Conservation (phyloP, 1,139 yeast genomes). For the Hanseniaspora gamundiae region DNA sequence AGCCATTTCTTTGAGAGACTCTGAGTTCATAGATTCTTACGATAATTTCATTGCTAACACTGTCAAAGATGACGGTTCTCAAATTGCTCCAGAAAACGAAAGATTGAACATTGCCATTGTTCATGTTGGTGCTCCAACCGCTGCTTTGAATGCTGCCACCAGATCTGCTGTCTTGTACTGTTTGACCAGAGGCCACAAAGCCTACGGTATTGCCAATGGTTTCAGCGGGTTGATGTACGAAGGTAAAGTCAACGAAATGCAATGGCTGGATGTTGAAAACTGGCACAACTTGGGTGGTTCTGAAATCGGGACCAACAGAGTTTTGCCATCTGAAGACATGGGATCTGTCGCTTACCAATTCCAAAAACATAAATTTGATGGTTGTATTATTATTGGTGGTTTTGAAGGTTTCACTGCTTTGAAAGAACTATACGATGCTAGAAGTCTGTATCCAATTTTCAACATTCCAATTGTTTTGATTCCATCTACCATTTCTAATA, state of each 20-base stretch:
- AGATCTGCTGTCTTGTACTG: slow-evolving; percentile 66
- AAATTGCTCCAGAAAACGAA: slow-evolving; percentile 40
- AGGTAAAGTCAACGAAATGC: slow-evolving; percentile 48
- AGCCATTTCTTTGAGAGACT: slow-evolving; percentile 57
- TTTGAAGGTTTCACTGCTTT: slow-evolving; percentile 67
- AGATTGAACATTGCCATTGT: slow-evolving; percentile 58
- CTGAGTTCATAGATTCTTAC: slow-evolving; percentile 59
- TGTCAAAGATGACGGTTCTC: slow-evolving; percentile 44
- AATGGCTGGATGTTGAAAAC: slow-evolving; percentile 60
- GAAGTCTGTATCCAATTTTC: slow-evolving; percentile 54
- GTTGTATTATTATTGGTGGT: slow-evolving; percentile 66
- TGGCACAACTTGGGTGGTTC: slow-evolving; percentile 74
- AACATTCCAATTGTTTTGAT: slow-evolving; percentile 68
- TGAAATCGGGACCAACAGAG: slow-evolving; percentile 70
- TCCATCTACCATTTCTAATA: slow-evolving; percentile 76
- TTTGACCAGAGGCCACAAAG: slow-evolving; percentile 62
- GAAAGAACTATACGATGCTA: slow-evolving; percentile 52
- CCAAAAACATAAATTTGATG: slow-evolving; percentile 61
- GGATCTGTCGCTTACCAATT: slow-evolving; percentile 70
- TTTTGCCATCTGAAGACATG: slow-evolving; percentile 55
- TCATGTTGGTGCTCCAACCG: slow-evolving; percentile 76
- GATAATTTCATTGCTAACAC: slow-evolving; percentile 54
- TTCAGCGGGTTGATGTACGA: slow-evolving; percentile 68
- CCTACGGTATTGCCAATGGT: slow-evolving; percentile 65
- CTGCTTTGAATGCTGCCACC: slow-evolving; percentile 70